phyloP scores from a whole-genome alignment of 2,329 filamentous ascomycete species.

The Epichloe coenophiala region DNA sequence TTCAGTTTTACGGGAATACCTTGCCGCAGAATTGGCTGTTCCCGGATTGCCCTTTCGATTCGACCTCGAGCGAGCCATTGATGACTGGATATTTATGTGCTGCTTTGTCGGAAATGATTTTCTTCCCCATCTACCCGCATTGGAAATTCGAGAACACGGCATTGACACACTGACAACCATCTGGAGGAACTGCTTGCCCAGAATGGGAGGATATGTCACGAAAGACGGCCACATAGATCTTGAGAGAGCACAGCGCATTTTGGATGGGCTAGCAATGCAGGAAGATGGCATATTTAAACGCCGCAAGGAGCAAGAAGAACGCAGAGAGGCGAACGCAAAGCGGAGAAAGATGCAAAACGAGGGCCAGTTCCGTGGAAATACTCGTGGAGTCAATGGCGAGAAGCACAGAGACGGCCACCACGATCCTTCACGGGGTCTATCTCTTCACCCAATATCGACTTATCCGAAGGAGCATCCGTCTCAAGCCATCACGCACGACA shows the following conservation, averaged over 20 bases:
- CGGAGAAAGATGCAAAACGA: slow-evolving; percentile 61
- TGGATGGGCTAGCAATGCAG: slow-evolving; percentile 78
- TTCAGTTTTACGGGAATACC: slow-evolving; percentile 78
- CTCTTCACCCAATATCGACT: slow-evolving; percentile 28
- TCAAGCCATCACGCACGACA: slow-evolving; percentile 64
- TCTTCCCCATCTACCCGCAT: slow-evolving; percentile 86
- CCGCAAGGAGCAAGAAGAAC: slow-evolving; percentile 74
- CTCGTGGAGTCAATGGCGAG: slow-evolving; percentile 1
- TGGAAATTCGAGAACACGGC: slow-evolving; percentile 93
- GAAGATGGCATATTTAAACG: slow-evolving; percentile 89
- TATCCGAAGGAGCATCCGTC: slow-evolving; percentile 37
- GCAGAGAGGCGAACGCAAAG: slow-evolving; percentile 66
- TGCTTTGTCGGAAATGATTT: slow-evolving; percentile 99
- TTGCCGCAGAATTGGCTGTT: slow-evolving; percentile 78
- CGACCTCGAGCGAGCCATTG: slow-evolving; percentile 84
- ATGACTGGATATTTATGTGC: slow-evolving; percentile 99
- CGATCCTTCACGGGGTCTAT: slow-evolving; percentile 19
- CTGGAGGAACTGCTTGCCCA: slow-evolving; percentile 82
- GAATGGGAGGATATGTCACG: slow-evolving; percentile 92
- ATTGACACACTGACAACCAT: slow-evolving; percentile 95
- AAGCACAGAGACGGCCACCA: slow-evolving; percentile 19
- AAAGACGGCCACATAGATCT: slow-evolving; percentile 90
- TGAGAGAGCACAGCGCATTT: slow-evolving; percentile 71
- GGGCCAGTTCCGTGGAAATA: slow-evolving; percentile 14
- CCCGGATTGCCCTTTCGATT: slow-evolving; percentile 75